Base-by-base conservation (phyloP, 805 yeast genomes). In the Ogataea sp. region DNA sequence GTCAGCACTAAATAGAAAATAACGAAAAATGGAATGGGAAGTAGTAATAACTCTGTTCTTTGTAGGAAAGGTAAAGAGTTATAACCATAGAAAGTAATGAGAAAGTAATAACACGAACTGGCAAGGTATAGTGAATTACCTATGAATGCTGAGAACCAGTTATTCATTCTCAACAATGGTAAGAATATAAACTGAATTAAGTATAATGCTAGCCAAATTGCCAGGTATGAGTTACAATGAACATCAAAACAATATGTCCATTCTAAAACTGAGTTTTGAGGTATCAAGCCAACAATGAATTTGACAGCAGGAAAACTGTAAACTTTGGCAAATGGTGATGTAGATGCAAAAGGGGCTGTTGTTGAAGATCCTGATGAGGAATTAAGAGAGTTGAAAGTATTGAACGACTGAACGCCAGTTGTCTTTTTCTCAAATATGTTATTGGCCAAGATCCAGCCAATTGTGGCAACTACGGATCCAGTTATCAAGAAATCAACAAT, bases 181-280 rank as follows among this genome's bases (percentile, higher is more conserved):
- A 87, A 63, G 39, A 85, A 58, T 35, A 86, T 53, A 52, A 85
- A 83, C 59, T 87, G 95, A 24, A 84, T 43, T 45, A 86, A 69
- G 57, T 87, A 84, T 28, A 87, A 65, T 37, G 74, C 60, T 39
- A 85, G 70, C 95, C 95, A 86, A 33, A 87, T 78, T 14, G 81
- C 67, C 45, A 87, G 62, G 55, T 83, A 87, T n/a, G 95, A 75
- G 59, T 89, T 89, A 65, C 96, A 86, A 61, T 89, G 97, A 21
- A 88, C 80, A 53, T 88, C 97, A 56, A 89, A 89, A 63, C 96
- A 87, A 56, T 86, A 88, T 1, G 90, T 88, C 96, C 96, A 89
- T 56, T 89, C 96, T 39, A 86, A 63, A 31, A 68, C 62, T n/a
- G 62, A 53, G 26, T 54, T 49, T 8, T 42, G 48, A 53, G 68